Evolutionary conservation across 768 basidiomycete genomes (phyloP).

Genomic region (Wakefieldia striispora): DNA sequence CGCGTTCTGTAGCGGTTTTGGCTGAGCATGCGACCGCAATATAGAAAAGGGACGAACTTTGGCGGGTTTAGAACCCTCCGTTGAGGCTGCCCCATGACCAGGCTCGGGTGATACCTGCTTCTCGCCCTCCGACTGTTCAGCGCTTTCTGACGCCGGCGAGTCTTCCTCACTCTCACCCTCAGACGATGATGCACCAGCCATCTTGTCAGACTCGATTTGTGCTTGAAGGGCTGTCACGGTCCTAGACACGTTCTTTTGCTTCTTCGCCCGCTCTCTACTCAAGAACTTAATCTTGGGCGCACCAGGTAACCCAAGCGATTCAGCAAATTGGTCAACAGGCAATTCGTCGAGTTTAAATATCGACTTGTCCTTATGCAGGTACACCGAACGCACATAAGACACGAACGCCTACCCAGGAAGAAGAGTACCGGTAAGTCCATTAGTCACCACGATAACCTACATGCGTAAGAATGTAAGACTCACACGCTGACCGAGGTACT

Average conservation of each 20-base stretch:
- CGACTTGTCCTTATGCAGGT: conserved; percentile 91
- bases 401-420: conserved; percentile 72
- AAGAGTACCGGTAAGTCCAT: not conserved
- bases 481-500: conserved; percentile 92
- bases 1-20: conserved; percentile 26
- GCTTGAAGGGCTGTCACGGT: conserved; percentile 37
- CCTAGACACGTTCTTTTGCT: conserved; percentile 72
- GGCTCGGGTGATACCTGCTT: not conserved
- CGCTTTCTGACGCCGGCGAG: conserved; percentile 19
- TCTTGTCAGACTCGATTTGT: conserved; percentile 25
- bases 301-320: conserved; percentile 89
- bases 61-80: conserved; percentile 25
- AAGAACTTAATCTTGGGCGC: conserved; percentile 94
- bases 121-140: conserved; percentile 28
- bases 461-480: conserved; percentile 24
- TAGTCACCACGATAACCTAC: not conserved
- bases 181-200: conserved; percentile 8
- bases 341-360: conserved; percentile 86
- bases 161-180: conserved; percentile 17
- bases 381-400: conserved; percentile 89
- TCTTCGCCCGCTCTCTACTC: conserved; percentile 61
- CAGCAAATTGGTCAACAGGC: conserved; percentile 81
- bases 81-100: not conserved
- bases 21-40: not conserved
- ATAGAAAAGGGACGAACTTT: conserved; percentile 38